These are phyloP conservation scores for Calonectria naviculata DNA, from an alignment of 2,329 filamentous ascomycete genomes.

Conservation along the genomic window DNA sequence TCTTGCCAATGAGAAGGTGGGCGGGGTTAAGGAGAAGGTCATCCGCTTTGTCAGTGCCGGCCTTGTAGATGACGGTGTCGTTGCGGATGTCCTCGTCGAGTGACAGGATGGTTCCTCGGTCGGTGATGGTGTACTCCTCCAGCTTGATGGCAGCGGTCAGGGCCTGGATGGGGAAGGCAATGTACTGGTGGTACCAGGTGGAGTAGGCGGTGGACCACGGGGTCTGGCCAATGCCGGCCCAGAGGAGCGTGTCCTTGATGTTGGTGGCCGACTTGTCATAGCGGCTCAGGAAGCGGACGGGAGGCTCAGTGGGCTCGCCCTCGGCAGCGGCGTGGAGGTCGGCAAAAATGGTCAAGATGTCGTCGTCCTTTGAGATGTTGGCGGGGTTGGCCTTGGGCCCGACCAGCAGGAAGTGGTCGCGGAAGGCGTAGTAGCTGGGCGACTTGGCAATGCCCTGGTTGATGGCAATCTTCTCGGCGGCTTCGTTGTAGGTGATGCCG, in stretches of 20 bases:
- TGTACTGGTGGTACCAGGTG: conserved; percentile 59
- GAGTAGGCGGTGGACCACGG: conserved; percentile 57
- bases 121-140: conserved; percentile 59
- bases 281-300: conserved; percentile 55
- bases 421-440: conserved; percentile 52
- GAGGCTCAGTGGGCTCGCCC: conserved; percentile 41
- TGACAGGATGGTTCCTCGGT: conserved; percentile 57
- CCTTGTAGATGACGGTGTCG: conserved; percentile 49
- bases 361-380: conserved; percentile 42
- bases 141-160: conserved; percentile 53
- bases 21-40: conserved; percentile 57
- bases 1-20: conserved; percentile 41
- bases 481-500: conserved; percentile 57
- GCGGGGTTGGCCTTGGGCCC: conserved; percentile 47
- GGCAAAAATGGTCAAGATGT: conserved; percentile 48
- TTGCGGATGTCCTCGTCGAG: conserved; percentile 46
- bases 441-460: conserved; percentile 48
- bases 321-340: conserved; percentile 48
- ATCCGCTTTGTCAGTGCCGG: conserved; percentile 46
- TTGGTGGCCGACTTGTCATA: conserved; percentile 62
- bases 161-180: conserved; percentile 57
- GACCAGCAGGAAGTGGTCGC: conserved; percentile 58
- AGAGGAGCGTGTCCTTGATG: conserved; percentile 58
- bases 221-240: conserved; percentile 57
- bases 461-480: conserved; percentile 56